These are phyloP conservation scores for Naganishia kalamii DNA, from an alignment of 768 basidiomycete species.

Conservation along the genomic window DNA sequence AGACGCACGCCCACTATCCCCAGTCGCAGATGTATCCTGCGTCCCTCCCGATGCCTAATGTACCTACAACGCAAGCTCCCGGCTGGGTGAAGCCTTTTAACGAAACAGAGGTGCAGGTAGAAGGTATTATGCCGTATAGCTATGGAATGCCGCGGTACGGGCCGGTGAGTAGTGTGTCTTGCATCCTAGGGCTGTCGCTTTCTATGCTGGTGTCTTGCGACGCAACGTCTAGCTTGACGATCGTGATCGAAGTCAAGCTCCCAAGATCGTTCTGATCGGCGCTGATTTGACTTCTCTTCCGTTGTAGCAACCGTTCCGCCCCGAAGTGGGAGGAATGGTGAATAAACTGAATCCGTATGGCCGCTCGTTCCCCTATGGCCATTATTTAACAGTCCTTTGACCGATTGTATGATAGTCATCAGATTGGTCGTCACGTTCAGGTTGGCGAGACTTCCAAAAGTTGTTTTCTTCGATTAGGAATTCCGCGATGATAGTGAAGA, in stretches of 20 bases:
- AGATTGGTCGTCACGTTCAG: no score
- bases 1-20: no score
- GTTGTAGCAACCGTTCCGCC: slow-evolving; percentile 16
- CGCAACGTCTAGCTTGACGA: neutral
- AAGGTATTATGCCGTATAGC: neutral
- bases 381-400: slow-evolving; percentile 3
- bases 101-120: neutral
- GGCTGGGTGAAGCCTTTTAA: neutral
- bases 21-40: neutral
- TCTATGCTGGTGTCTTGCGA: neutral
- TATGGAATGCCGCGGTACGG: slow-evolving; percentile 18
- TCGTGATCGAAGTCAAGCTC: neutral
- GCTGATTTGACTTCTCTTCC: neutral
- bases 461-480: no score
- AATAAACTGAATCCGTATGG: slow-evolving; percentile 24
- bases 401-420: no score
- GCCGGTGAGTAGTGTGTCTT: slow-evolving; percentile 1
- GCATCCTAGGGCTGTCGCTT: neutral
- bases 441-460: no score
- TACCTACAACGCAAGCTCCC: neutral
- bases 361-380: slow-evolving; percentile 12
- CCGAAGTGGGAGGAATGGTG: slow-evolving; percentile 20
- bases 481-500: no score
- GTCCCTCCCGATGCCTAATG: neutral
- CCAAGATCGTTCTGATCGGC: neutral